Percentiles rank a stretch among this genome's conserved stretches.
These are phyloP conservation scores for Candida piceae DNA, from an alignment of 805 yeast species.

Conservation along the genomic window DNA sequence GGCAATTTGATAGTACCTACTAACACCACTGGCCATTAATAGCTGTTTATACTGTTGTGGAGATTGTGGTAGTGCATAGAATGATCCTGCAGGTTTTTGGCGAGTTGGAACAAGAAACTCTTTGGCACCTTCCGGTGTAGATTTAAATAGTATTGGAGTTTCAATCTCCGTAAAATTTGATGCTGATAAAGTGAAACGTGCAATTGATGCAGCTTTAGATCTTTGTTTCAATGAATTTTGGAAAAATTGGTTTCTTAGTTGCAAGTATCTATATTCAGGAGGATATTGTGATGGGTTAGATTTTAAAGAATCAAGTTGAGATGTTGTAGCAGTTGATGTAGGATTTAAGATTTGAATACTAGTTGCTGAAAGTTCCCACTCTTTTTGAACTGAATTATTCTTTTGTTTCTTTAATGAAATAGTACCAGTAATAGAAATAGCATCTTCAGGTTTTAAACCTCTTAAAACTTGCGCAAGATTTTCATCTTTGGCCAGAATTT, in stretches of 20 bases:
- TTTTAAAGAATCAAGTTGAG: slow-evolving; percentile 61
- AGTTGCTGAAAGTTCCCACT: slow-evolving; percentile 56
- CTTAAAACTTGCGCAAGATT: slow-evolving; percentile 35
- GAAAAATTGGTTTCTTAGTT: slow-evolving; percentile 55
- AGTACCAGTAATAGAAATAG: slow-evolving; percentile 60
- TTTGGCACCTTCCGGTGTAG: slow-evolving; percentile 97
- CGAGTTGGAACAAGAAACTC: slow-evolving; percentile 95
- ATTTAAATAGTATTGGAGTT: slow-evolving; percentile 88
- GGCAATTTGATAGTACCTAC: slow-evolving; percentile 84
- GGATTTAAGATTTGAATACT: slow-evolving; percentile 52
- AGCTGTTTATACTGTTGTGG: slow-evolving; percentile 97
- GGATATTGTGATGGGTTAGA: slow-evolving; percentile 58
- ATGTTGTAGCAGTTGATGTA: slow-evolving; percentile 50
- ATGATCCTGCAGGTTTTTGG: slow-evolving; percentile 32
- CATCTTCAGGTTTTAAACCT: slow-evolving; percentile 64
- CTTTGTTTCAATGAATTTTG: slow-evolving; percentile 55
- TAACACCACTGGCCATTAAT: slow-evolving; percentile 89
- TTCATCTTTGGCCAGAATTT: slow-evolving; percentile 43
- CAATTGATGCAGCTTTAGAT: slow-evolving; percentile 46
- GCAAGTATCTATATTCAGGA: slow-evolving; percentile 75
- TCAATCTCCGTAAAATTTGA: slow-evolving; percentile 73
- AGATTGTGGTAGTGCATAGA: slow-evolving; percentile 93
- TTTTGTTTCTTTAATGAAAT: slow-evolving; percentile 30
- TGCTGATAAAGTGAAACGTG: slow-evolving; percentile 33
- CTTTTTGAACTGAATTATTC: too few species aligned